These are phyloP conservation scores for Cutaneotrichosporon sp. DNA, from an alignment of 1,284 basidiomycete species.

Conservation along the genomic window DNA sequence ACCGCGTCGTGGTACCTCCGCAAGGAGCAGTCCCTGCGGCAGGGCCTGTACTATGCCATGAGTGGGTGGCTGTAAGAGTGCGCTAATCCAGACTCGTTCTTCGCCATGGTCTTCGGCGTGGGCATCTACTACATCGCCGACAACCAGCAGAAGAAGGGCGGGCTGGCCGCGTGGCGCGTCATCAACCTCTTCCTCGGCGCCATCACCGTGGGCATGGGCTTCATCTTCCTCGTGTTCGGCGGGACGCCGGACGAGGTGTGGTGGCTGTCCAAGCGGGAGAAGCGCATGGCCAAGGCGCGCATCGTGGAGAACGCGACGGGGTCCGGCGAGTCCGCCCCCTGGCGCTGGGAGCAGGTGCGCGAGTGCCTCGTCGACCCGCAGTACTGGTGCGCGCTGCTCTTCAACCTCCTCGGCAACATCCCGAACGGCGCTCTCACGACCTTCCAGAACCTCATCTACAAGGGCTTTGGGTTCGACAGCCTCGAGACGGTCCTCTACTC, in stretches of 20 bases:
- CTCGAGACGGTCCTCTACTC: conserved; percentile 31
- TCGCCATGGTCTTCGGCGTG: conserved; percentile 28
- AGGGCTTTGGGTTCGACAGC: conserved; percentile 27
- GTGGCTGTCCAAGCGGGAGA: conserved; percentile 35
- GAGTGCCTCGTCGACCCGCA: conserved; percentile 31
- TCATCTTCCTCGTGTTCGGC: conserved; percentile 32
- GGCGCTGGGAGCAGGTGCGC: conserved; percentile 30
- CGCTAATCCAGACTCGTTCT: conserved; percentile 27
- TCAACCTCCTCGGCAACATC: conserved; percentile 30
- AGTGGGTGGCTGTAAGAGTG: conserved; percentile 15
- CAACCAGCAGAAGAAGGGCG: conserved; percentile 23
- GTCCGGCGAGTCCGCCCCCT: conserved; percentile 24
- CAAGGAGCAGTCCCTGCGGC: conserved; percentile 22
- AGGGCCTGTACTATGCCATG: conserved; percentile 34
- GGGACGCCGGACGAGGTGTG: conserved; percentile 36
- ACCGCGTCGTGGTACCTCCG: conserved; percentile 23
- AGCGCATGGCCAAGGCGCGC: conserved; percentile 35
- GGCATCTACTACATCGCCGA: conserved; percentile 34
- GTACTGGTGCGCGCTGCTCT: conserved; percentile 28
- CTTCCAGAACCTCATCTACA: conserved; percentile 29
- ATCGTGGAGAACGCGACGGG: conserved; percentile 23
- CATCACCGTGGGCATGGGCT: conserved; percentile 30
- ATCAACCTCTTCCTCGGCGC: conserved; percentile 42
- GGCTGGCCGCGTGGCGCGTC: conserved; percentile 35
- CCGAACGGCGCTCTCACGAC: conserved; percentile 32